A percentile compares a stretch with the other conserved stretches of the same genome.
These are phyloP conservation scores for Plectranthus barbatus DNA, from an alignment of 257 asterid genomes.

Conservation along the genomic window DNA sequence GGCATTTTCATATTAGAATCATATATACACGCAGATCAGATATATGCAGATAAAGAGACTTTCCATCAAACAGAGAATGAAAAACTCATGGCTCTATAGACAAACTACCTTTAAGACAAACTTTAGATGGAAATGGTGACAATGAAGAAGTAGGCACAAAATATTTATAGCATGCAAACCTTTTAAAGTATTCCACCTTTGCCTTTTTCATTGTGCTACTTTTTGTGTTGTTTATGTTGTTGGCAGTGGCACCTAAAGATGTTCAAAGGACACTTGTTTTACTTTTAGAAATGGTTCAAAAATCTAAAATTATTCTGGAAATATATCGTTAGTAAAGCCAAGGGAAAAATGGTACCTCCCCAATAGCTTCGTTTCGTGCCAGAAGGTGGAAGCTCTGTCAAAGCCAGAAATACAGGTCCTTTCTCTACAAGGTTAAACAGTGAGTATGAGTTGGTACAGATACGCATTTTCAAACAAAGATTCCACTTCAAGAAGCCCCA, in stretches of 20 bases:
- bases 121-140: background rate
- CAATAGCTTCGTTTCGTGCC: constrained; percentile 56
- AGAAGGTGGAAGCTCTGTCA: constrained; percentile 88
- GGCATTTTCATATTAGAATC: background rate
- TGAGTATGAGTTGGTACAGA: background rate
- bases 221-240: constrained; percentile 57
- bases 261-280: background rate
- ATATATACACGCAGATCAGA: background rate
- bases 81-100: background rate
- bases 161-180: constrained; percentile 38
- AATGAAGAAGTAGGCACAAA: background rate
- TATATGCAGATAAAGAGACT: background rate
- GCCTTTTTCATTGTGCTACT: constrained; percentile 87
- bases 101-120: background rate
- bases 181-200: constrained; percentile 63
- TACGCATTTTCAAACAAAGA: too few relatives aligned
- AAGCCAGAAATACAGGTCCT: constrained; percentile 66
- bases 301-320: background rate
- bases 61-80: background rate
- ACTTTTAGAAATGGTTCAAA: background rate
- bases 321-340: background rate
- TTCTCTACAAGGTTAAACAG: constrained; percentile 38
- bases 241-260: constrained; percentile 30
- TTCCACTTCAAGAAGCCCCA: background rate
- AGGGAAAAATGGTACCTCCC: constrained; percentile 52